Evolutionary conservation across 805 yeast species (phyloP), one percentile per base, ranked within the genome.

Genomic region (Myxozyma lipomycoides): DNA sequence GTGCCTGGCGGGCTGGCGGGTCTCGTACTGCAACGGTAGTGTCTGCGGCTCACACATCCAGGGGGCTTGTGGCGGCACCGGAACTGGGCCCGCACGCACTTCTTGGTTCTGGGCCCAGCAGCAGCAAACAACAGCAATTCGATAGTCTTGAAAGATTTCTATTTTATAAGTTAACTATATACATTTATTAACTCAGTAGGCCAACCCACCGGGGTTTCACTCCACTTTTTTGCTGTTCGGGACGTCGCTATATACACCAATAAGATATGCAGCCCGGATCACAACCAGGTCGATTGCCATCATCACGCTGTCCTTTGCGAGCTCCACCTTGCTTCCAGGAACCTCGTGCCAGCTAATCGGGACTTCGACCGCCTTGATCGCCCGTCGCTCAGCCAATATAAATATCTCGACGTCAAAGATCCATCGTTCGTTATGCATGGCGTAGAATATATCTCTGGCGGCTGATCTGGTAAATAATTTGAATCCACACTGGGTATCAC

Each of bases 401-500:
- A 93, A 73, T 15, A 91, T 79, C 70, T 93, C 98, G 28, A 93
- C 97, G 65, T 93, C 98, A 69, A 93, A 93, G 34, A 93, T 93
- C 98, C 98, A 93, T 46, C 98, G 83, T 68, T 93, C 98, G 9
- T 95, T 91, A 67, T 91, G 97, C 85, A 93, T 78, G 59, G 78
- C 82, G 1, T 97, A 96, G 67, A 89, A 88, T 39, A 93, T 86
- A 46, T 62, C 62, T 17, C 61, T 63, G 22, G 83, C 77, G 0
- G 96, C 84, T 6, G 74, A 70, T 53, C 81, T 78, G 60, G 91
- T 86, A 69, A 91, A 93, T 67, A 93, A 71, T 68, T 93, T 93
- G 72, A 93, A 93, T 1, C 98, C 98, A 72, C 98, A 93, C 72
- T 93, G 98, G 9, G 98, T 93, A 68, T 93, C 98, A 53, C 84